Base-by-base conservation (phyloP, 2,329 filamentous ascomycete genomes). In the Fusarium nelsonii region DNA sequence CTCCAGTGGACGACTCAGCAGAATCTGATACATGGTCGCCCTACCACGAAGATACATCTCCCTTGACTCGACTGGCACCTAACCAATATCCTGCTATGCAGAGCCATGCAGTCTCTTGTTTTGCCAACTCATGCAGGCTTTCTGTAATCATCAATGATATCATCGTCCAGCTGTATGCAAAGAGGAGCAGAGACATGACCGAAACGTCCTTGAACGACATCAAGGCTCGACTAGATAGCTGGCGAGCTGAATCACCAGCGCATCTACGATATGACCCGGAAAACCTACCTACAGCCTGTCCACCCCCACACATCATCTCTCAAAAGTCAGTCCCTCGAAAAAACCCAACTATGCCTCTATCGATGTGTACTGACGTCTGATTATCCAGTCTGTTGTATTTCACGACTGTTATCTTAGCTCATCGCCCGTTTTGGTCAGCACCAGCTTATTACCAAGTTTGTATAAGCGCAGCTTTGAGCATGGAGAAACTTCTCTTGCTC, bases 1-100 rank as follows among this genome's bases (percentile, higher is more conserved):
- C 2, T 23, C 2, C 6, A 53, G 54, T 58, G 54, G 54, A 53
- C 16, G 54, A 58, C 14, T 53, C 54, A 0, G 54, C 46, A 23
- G 54, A 58, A 36, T 58, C 54, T 3, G 54, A 58, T 10, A 33
- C 39, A 10, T 58, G 54, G 46, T 58, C 54, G 9, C 54, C 54
- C 4, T 53, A 53, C 14, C 51, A 36, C 15, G 36, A 58, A 23
- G 54, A 58, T 3, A 53, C 37, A 6, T 58, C 54, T 8, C 46
- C 54, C 12, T 23, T 43, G 7, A 58, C 48, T 16, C 37, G 54
- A 36, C 54, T 58, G 8, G n/a, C 46, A 3, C 54, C 54, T 0
- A 32, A 46, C 8, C 54, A 58, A 36, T 58, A 58, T 14, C 54
- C 54, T 2, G n/a, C 32, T 4, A 58, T 58, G 54, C 39, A 58